phyloP scores from a whole-genome alignment of 805 yeast species.

The Wickerhamomyces silvicola region DNA sequence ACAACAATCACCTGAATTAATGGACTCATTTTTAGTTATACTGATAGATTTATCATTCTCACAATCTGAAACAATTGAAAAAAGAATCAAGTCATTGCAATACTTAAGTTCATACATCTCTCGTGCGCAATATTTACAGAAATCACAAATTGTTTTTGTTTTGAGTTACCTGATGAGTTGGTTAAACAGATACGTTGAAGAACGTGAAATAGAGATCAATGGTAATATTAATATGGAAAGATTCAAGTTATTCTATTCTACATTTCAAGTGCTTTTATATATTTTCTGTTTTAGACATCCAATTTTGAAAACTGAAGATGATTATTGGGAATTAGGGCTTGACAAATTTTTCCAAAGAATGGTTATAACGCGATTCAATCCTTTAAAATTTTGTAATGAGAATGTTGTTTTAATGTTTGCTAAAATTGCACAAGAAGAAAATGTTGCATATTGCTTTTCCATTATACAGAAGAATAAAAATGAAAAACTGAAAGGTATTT shows the following conservation, averaged over 20 bases:
- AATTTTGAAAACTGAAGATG: conserved; percentile 37
- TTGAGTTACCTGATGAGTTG: conserved; percentile 78
- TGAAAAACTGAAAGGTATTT: conserved; percentile 36
- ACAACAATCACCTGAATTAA: conserved; percentile 74
- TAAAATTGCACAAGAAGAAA: conserved; percentile 80
- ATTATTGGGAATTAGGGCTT: conserved; percentile 69
- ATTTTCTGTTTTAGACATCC: conserved; percentile 86
- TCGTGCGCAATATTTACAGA: conserved; percentile 67
- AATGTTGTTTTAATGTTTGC: conserved; percentile 93
- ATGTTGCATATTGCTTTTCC: conserved; percentile 88
- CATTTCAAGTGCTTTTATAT: conserved; percentile 84
- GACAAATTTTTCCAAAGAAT: conserved; percentile 85
- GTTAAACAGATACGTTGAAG: conserved; percentile 74
- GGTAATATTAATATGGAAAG: conserved; percentile 77
- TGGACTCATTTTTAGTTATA: conserved; percentile 78
- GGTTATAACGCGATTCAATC: conserved; percentile 84
- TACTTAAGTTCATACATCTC: conserved; percentile 88
- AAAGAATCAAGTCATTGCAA: conserved; percentile 84
- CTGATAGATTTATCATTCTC: conserved; percentile 80
- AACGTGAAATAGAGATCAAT: conserved; percentile 78
- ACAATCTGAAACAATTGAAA: conserved; percentile 59
- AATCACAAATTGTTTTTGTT: conserved; percentile 72
- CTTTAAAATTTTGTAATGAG: conserved; percentile 87
- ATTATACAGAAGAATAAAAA: conserved; percentile 83
- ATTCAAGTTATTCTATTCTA: conserved; percentile 82